Evolutionary conservation across 1,284 basidiomycete species (phyloP), one percentile per base, ranked within the genome.

Genomic region (Cutaneotrichosporon spelunceum): DNA sequence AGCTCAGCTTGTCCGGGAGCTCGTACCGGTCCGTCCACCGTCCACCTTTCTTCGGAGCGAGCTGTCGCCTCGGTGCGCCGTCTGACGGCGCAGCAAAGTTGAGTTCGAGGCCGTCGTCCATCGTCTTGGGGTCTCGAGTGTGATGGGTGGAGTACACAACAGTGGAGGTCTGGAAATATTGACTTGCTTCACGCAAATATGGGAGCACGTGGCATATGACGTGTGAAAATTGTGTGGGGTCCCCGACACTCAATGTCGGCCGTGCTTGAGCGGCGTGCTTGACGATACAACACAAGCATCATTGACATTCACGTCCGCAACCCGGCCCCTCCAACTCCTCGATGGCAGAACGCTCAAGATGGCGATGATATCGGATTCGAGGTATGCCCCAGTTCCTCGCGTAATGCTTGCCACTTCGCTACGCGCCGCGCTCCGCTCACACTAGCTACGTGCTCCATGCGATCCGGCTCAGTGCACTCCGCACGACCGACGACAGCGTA

Each of bases 401-500:
- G 52, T 19, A n/a, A 11, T 1, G 21, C 13, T 30, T 10, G 6
- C 30, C 10, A 6, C 30, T 16, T 21, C n/a, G 45, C 26, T 36
- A 3, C 24, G 9, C 21, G 21, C 16, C 26, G 24, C 11, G 24
- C 36, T 10, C 36, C 36, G 36, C 57, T 60, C 21, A 53, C 29
- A 3, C 2, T 68, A 95, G 93, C 67, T 93, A 88, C 76, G 83
- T 93, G 49, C 88, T 94, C 8, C 93, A 95, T 72, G 86, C 84
- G 67, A 82, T 95, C 13, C 87, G 92, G 4, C 81, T 96, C 30
- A 87, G 88, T 21, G 92, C 94, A 72, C 82, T 96, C n/a, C 88
- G 91, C 62, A 86, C 88, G 68, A 86, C 91, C 44, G 88, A 91
- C 63, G 93, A 93, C 75, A 87, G 87, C 1, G 88, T 90, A 71